Conservation (phyloP, 2,329 filamentous ascomycete species). For the Trichoderma sp. region DNA sequence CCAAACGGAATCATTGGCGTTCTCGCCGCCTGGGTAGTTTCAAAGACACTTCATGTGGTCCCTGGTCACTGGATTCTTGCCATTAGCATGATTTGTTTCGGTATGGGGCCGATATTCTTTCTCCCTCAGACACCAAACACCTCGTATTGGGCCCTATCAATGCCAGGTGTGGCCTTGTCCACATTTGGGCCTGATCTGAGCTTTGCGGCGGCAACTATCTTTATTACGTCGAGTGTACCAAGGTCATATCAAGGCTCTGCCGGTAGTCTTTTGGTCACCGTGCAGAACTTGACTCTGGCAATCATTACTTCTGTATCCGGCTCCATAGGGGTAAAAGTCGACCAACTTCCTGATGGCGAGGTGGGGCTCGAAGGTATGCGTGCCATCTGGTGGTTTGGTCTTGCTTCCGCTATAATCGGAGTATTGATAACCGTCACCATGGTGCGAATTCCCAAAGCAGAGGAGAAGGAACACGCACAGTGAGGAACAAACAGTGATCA, state of each 20-base stretch:
- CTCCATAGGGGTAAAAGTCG: slow-evolving; percentile 1
- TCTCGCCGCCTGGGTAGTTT: slow-evolving; percentile 2
- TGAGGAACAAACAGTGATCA: background rate
- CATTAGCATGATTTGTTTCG: background rate
- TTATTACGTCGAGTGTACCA: slow-evolving; percentile 3
- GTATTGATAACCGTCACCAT: background rate
- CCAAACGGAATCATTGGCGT: slow-evolving; percentile 1
- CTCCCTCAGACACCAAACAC: background rate
- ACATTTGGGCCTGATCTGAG: slow-evolving; percentile 6
- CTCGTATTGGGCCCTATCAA: background rate
- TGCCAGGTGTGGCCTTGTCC: background rate
- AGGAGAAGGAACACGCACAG: slow-evolving; percentile 3
- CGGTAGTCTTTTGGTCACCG: background rate
- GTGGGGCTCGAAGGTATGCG: background rate
- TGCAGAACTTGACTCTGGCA: slow-evolving; percentile 1
- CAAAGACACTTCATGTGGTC: slow-evolving; percentile 3
- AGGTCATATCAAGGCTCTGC: slow-evolving; percentile 3
- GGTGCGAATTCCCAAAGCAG: slow-evolving; percentile 7
- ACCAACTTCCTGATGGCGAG: background rate
- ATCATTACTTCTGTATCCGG: background rate
- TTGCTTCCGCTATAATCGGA: background rate
- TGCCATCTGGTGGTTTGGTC: slow-evolving; percentile 8
- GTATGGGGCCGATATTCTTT: slow-evolving; percentile 3
- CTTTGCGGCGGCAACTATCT: background rate
- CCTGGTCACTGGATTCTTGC: slow-evolving; percentile 6